Percentiles rank a stretch among this genome's conserved stretches.
phyloP scores from a whole-genome alignment of 2,329 filamentous ascomycete genomes.

The Colletotrichum musae region DNA sequence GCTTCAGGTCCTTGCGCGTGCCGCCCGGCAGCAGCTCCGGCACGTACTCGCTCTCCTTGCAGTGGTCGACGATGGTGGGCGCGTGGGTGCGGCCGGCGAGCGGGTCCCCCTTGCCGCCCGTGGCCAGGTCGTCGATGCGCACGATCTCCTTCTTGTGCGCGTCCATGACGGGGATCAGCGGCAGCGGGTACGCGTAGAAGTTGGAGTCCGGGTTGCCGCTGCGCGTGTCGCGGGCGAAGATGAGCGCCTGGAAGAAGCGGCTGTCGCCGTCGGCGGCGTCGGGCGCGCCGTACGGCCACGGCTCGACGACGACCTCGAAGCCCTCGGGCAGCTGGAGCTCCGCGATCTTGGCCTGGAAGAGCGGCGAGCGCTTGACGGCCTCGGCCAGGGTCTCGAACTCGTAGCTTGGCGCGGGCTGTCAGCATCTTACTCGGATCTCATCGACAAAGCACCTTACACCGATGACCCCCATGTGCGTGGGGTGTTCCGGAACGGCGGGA shows the following conservation, averaged over 20 bases:
- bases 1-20: conserved; percentile 68
- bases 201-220: conserved; percentile 59
- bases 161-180: conserved; percentile 60
- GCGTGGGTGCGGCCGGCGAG: conserved; percentile 40
- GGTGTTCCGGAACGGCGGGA: not conserved
- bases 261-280: conserved; percentile 48
- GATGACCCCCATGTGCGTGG: not conserved
- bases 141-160: conserved; percentile 48
- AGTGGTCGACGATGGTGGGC: conserved; percentile 48
- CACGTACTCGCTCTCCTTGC: conserved; percentile 54
- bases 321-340: conserved; percentile 47
- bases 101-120: conserved; percentile 49
- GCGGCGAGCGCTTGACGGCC: conserved; percentile 46
- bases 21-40: conserved; percentile 58
- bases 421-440: conserved; percentile 3
- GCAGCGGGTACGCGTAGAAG: conserved; percentile 64
- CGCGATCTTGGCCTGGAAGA: conserved; percentile 51
- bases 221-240: conserved; percentile 50
- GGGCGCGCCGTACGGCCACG: conserved; percentile 54
- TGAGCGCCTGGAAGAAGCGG: conserved; percentile 52
- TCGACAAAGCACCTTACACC: not conserved
- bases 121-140: conserved; percentile 52
- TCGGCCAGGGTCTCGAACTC: conserved; percentile 54
- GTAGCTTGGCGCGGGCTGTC: conserved; percentile 42
- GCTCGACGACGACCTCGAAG: conserved; percentile 60